Percentiles rank a stretch among this genome's conserved stretches.
These are phyloP conservation scores for Phytophthora pinifolia DNA, from an alignment of 352 stramenopile genomes.

Conservation along the genomic window DNA sequence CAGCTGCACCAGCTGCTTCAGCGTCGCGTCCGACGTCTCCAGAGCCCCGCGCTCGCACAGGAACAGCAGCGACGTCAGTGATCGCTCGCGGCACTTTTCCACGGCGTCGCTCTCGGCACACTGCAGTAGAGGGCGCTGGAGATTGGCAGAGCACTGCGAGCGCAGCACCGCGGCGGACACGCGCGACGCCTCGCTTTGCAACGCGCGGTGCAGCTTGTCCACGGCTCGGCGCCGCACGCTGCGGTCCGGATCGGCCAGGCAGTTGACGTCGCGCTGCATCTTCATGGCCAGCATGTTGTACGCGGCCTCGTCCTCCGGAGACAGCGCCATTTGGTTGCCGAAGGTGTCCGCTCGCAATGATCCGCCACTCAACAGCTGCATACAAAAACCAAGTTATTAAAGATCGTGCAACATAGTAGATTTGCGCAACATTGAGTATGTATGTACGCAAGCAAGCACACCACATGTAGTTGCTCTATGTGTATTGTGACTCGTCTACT, in stretches of 20 bases:
- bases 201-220: slow-evolving; percentile 64
- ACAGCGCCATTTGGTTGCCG: slow-evolving; percentile 43
- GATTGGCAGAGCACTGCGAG: slow-evolving; percentile 40
- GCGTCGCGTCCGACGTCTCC: slow-evolving; percentile 35
- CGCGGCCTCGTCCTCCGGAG: slow-evolving; percentile 46
- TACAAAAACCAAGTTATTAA: slow-evolving; percentile 20
- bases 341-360: slow-evolving; percentile 13
- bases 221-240: slow-evolving; percentile 66
- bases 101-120: slow-evolving; percentile 54
- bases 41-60: slow-evolving; percentile 52
- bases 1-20: slow-evolving; percentile 55
- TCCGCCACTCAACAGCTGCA: slow-evolving; percentile 13
- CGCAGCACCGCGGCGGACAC: slow-evolving; percentile 39
- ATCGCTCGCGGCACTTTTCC: slow-evolving; percentile 80
- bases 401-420: slow-evolving; percentile 19
- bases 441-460: slow-evolving; percentile 24
- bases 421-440: slow-evolving; percentile 11
- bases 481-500: slow-evolving; percentile 24
- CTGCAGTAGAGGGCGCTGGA: slow-evolving; percentile 52
- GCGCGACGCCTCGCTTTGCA: slow-evolving; percentile 46
- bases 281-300: slow-evolving; percentile 74
- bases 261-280: slow-evolving; percentile 86
- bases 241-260: slow-evolving; percentile 67
- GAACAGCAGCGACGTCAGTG: slow-evolving; percentile 59
- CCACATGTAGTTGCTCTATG: too few relatives aligned